A percentile compares a stretch with the other conserved stretches of the same genome.
Conservation (phyloP, 2,329 filamentous ascomycete species). For the Alternaria atra region DNA sequence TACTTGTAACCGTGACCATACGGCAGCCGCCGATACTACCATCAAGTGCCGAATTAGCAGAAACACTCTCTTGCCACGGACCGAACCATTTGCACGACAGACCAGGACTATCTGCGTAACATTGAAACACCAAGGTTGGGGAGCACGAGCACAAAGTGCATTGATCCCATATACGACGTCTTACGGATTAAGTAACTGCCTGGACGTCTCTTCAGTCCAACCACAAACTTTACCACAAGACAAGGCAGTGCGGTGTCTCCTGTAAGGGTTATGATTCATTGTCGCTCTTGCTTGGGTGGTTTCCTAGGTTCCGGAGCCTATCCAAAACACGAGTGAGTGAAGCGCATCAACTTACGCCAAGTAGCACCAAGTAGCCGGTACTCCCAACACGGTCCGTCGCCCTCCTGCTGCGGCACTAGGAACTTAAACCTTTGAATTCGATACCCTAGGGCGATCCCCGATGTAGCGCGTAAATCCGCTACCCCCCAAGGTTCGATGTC, state of each 20-base stretch:
- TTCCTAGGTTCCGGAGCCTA: not conserved
- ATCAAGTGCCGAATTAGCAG: conserved; percentile 4
- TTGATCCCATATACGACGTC: not conserved
- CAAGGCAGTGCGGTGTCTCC: not conserved
- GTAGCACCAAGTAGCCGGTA: conserved; percentile 4
- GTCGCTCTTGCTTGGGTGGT: not conserved
- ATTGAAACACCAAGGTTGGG: conserved; percentile 3
- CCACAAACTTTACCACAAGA: not conserved
- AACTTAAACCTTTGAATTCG: not conserved
- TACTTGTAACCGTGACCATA: conserved; percentile 11
- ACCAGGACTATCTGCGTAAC: conserved; percentile 1
- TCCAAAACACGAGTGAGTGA: not conserved
- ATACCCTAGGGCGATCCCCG: not conserved
- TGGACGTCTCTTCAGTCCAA: not conserved
- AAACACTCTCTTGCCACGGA: conserved; percentile 1
- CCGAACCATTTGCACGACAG: conserved; percentile 10
- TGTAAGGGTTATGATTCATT: not conserved
- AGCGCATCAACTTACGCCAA: not conserved
- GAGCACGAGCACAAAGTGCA: conserved; percentile 11
- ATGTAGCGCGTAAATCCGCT: conserved; percentile 1
- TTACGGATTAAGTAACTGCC: conserved; percentile 2
- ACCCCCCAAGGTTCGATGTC: not conserved
- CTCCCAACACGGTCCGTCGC: not conserved
- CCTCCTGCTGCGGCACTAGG: not conserved
- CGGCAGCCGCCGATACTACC: conserved; percentile 6